These are phyloP conservation scores for Garcia nutans DNA, from an alignment of 345 rosid species.

Conservation along the genomic window DNA sequence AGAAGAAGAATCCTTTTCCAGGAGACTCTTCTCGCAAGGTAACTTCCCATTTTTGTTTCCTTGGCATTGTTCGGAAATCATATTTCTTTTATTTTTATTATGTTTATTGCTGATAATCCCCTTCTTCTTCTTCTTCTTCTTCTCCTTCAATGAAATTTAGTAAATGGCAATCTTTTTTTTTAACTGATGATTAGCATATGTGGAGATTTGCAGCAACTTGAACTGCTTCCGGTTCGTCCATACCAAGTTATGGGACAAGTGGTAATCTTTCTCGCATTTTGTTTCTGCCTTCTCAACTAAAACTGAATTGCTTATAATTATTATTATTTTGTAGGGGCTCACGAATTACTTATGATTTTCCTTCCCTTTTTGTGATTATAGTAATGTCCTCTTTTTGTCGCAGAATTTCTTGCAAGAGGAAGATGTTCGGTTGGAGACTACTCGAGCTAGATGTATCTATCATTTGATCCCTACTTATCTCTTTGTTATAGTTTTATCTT, in stretches of 20 bases:
- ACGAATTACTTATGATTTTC: background rate
- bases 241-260: conserved; percentile 45
- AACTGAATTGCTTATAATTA: background rate
- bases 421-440: conserved; percentile 62
- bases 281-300: background rate
- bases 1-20: conserved; percentile 21
- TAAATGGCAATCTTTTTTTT: background rate
- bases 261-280: conserved; percentile 28
- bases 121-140: background rate
- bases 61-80: background rate
- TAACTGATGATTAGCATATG: background rate
- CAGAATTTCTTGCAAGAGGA: conserved; percentile 67
- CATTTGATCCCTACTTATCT: conserved; percentile 8
- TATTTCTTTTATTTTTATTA: background rate
- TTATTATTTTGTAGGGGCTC: background rate
- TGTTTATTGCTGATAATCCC: background rate
- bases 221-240: conserved; percentile 9
- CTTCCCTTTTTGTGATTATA: background rate
- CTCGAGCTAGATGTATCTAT: conserved; percentile 69
- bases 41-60: background rate
- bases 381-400: background rate
- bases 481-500: conserved; percentile 2
- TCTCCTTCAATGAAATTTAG: background rate
- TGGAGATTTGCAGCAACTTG: conserved; percentile 20
- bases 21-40: conserved; percentile 30